A percentile compares a stretch with the other conserved stretches of the same genome.
These are phyloP conservation scores for Linnemannia exigua DNA, from an alignment of 192 early-diverging fungal genomes.

Conservation along the genomic window DNA sequence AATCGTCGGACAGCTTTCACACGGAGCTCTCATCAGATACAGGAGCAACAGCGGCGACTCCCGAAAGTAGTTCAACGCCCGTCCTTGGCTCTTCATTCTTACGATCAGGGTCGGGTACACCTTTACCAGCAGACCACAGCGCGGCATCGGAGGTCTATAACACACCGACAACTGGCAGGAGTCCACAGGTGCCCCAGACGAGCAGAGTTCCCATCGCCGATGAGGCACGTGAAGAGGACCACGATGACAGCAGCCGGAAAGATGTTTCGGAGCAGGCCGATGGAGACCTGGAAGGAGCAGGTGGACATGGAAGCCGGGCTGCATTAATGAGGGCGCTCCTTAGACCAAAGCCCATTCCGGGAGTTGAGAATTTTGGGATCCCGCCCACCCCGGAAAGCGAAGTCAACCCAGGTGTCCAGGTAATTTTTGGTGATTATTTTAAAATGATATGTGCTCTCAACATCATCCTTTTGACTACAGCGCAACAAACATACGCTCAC, in stretches of 20 bases:
- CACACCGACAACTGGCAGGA: constrained; percentile 44
- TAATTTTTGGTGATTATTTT: constrained; percentile 30
- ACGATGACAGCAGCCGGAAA: not conserved
- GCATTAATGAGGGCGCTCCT: constrained; percentile 53
- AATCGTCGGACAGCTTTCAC: not conserved
- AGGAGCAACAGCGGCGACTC: not conserved
- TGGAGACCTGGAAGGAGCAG: not conserved
- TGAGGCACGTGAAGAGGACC: not conserved
- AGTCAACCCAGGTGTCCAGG: constrained; percentile 75
- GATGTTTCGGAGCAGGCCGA: not conserved
- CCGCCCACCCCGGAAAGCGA: constrained; percentile 66
- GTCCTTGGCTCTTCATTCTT: constrained; percentile 16
- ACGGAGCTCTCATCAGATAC: not conserved
- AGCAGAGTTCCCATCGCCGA: constrained; percentile 23
- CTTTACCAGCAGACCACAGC: constrained; percentile 50
- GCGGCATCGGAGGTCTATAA: constrained; percentile 45
- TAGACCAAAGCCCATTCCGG: constrained; percentile 62
- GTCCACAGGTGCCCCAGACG: constrained; percentile 12
- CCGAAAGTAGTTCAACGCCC: not conserved
- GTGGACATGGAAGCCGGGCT: not conserved
- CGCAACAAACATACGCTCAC: not conserved
- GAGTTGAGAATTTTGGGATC: constrained; percentile 71
- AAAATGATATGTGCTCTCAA: not conserved
- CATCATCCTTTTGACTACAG: not conserved
- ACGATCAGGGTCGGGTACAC: constrained; percentile 45